Conservation (phyloP, 257 asterid genomes). For the Petunia secreta region DNA sequence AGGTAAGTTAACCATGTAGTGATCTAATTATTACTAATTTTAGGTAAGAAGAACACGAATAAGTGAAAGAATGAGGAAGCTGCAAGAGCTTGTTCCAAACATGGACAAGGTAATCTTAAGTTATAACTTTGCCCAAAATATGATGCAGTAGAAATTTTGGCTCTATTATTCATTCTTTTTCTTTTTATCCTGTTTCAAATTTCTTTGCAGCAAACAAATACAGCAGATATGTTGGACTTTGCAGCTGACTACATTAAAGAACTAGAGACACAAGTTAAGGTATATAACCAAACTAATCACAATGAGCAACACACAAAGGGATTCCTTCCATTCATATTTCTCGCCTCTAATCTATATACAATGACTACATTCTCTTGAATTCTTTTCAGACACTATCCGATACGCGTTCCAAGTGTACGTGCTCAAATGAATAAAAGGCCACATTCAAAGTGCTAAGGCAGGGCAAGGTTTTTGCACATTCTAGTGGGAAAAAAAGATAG, state of each 20-base stretch:
- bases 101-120: conserved; percentile 69
- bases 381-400: conserved; percentile 55
- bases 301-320: background rate
- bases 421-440: conserved; percentile 39
- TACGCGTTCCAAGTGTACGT: conserved; percentile 62
- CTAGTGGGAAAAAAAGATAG: background rate
- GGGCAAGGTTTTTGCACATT: conserved; percentile 19
- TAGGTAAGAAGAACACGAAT: conserved; percentile 84
- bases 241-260: conserved; percentile 93
- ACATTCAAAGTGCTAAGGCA: conserved; percentile 36
- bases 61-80: conserved; percentile 81
- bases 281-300: conserved; percentile 24
- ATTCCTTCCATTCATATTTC: background rate
- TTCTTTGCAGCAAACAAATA: conserved; percentile 75
- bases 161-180: background rate
- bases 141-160: background rate
- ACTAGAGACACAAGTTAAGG: conserved; percentile 78
- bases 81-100: conserved; percentile 87
- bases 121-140: background rate
- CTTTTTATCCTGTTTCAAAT: background rate
- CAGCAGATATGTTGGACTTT: conserved; percentile 93
- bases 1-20: background rate
- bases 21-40: background rate
- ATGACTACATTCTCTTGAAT: background rate
- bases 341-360: background rate